Evolutionary conservation across 352 stramenopile genomes (phyloP).

Genomic region (Phytophthora sp.): DNA sequence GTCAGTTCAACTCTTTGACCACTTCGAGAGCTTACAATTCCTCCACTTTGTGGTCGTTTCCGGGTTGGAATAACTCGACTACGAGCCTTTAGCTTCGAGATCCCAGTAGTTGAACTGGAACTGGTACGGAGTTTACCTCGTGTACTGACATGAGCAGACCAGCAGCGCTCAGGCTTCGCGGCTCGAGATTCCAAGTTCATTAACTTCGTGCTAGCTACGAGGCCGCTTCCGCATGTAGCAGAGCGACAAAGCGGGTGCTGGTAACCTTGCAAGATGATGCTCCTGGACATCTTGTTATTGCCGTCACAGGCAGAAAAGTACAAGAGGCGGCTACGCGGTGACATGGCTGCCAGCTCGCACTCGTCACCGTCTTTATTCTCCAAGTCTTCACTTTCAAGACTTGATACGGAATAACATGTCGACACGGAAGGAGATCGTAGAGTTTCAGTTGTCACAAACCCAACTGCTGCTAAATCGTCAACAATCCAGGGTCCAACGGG

Average conservation of each 20-base stretch:
- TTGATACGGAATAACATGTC: slow-evolving; percentile 31
- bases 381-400: slow-evolving; percentile 30
- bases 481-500: slow-evolving; percentile 60
- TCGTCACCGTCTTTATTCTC: slow-evolving; percentile 34
- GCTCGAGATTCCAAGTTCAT: neutral
- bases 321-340: slow-evolving; percentile 63
- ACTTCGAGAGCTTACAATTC: slow-evolving; percentile 1
- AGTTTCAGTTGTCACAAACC: neutral
- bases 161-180: slow-evolving; percentile 27
- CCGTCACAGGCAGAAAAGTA: slow-evolving; percentile 60
- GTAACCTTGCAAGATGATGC: neutral
- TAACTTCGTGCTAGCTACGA: slow-evolving; percentile 6
- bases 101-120: neutral
- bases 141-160: slow-evolving; percentile 29
- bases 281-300: slow-evolving; percentile 15
- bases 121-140: slow-evolving; percentile 2
- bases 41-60: slow-evolving; percentile 30
- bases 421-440: slow-evolving; percentile 32
- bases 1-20: slow-evolving; percentile 5
- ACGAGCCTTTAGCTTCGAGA: slow-evolving; percentile 6
- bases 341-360: slow-evolving; percentile 42
- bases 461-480: slow-evolving; percentile 23
- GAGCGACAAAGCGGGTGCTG: slow-evolving; percentile 17
- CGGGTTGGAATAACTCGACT: slow-evolving; percentile 3
- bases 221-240: slow-evolving; percentile 17